A percentile compares a stretch with the other conserved stretches of the same genome.
phyloP scores from a whole-genome alignment of 768 basidiomycete genomes.

The Tricholoma matsutake region DNA sequence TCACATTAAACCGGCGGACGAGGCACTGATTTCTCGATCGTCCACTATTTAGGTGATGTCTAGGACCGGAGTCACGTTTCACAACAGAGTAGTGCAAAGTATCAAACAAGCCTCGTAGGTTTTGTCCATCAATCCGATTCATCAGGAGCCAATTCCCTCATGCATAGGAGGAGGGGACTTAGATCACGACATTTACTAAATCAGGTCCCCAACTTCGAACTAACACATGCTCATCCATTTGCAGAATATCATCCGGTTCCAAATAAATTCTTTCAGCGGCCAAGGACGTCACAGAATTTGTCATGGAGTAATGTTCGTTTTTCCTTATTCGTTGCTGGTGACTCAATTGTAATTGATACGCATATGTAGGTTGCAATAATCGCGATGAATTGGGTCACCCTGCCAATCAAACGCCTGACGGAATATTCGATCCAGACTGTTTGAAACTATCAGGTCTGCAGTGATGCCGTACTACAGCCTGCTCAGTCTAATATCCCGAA shows the following conservation, averaged over 20 bases:
- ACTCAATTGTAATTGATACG: not conserved
- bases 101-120: not conserved
- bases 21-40: too few species aligned
- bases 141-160: conserved; percentile 57
- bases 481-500: conserved; percentile 30
- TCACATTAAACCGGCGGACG: conserved; percentile 44
- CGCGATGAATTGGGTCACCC: conserved; percentile 60
- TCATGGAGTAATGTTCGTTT: conserved; percentile 59
- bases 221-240: conserved; percentile 37
- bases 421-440: conserved; percentile 53
- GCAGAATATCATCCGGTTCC: conserved; percentile 47
- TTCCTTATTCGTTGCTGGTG: not conserved
- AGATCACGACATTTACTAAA: conserved; percentile 59
- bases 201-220: conserved; percentile 33
- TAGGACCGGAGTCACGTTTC: conserved; percentile 54
- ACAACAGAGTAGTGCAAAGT: conserved; percentile 46
- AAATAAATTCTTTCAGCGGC: conserved; percentile 47
- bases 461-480: conserved; percentile 49
- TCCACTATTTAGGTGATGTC: too few species aligned
- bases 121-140: not conserved
- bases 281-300: conserved; percentile 65
- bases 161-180: conserved; percentile 68
- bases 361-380: conserved; percentile 49
- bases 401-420: conserved; percentile 49
- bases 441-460: conserved; percentile 51